Evolutionary conservation across 2,329 filamentous ascomycete genomes (phyloP), one percentile per base, ranked within the genome.

Genomic region (Stagonosporopsis chrysanthemi): DNA sequence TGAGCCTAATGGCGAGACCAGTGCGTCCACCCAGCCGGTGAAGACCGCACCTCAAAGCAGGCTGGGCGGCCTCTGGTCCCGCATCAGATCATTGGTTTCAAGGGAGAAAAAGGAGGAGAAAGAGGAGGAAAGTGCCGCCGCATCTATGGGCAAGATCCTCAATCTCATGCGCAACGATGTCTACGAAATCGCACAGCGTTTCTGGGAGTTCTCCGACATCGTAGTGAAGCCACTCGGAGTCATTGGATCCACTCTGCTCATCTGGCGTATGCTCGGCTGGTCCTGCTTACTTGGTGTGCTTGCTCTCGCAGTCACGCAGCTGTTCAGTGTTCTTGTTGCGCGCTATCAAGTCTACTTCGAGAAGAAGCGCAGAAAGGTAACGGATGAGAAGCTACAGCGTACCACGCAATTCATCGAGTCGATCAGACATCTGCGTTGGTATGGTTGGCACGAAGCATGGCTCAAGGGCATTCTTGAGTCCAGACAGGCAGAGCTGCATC

Each of bases 61-160:
- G 38, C 40, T 68, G 14, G 42, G 33, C 3, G 63, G 52, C 3
- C 14, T 69, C 8, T 57, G 47, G 9, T 39, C 35, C 12, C 54
- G 52, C 3, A 11, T 71, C 9, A 57, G 56, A 26, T 59, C 63
- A 2, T 15, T 62, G 0, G 64, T 74, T 23, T 61, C 48, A 7
- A 69, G 62, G 36, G 69, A 64, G 9, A 62, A 74, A 4, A 71
- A 74, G 23, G 70, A 75, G 24, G 35, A 62, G 54, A 46, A 70
- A 61, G 31, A 68, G 11, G 82, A 83, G 53, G 78, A 61, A 11
- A 82, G 82, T 53, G 79, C 84, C 52, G 85, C 89, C 2, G 91
- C 92, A 0, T 92, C 90, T 0, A 94, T 93, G 77, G 92, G 92
- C 7, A 96, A 96, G 71, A 95, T 97, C 48, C 84, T 97, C 59